Base-by-base conservation (phyloP, 2,329 filamentous ascomycete species). In the Helotiales sp. region DNA sequence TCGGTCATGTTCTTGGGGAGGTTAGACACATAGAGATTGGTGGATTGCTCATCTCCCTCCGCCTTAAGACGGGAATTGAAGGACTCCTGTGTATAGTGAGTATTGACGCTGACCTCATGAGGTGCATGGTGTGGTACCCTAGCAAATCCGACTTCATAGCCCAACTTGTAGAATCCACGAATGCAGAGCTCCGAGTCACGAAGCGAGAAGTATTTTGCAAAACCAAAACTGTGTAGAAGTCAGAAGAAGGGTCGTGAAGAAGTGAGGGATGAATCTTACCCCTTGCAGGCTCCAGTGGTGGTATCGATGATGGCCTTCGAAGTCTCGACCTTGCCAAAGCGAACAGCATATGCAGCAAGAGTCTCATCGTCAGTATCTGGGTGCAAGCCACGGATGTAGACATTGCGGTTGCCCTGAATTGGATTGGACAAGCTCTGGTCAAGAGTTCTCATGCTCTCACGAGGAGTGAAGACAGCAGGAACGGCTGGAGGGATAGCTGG, bases 251-350 rank as follows among this genome's bases (percentile, higher is more conserved):
- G 17, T 22, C 20, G 15, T 28, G 1, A 64, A 50, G 55, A 13
- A 8, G 22, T 52, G 13, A 28, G 32, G 37, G 52, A 1, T 8
- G 8, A 15, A 22, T 81, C 86, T 75, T 82, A 97, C 96, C 96
- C 96, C 82, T 99, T 99, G 87, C 96, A 99, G 70, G 93, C 90
- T 68, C 93, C 93, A 58, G 93, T 97, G 73, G 91, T 90, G 61
- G 94, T 91, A 81, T 99, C 96, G 76, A 99, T 97, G 81, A 99
- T 99, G 15, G 96, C 96, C 85, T 99, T 99, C 76, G 93, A 97
- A 72, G 94, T 97, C 81, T 97, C 93, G 66, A 99, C 96, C 68
- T 91, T 89, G 49, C 96, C 96, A 77, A 98, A 99, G 60, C 95
- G 92, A 73, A 88, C 85, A 50, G 95, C 91, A 81, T 96, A 98